Conservation (phyloP, 2,329 filamentous ascomycete species). For the Blastomyces gilchristii region DNA sequence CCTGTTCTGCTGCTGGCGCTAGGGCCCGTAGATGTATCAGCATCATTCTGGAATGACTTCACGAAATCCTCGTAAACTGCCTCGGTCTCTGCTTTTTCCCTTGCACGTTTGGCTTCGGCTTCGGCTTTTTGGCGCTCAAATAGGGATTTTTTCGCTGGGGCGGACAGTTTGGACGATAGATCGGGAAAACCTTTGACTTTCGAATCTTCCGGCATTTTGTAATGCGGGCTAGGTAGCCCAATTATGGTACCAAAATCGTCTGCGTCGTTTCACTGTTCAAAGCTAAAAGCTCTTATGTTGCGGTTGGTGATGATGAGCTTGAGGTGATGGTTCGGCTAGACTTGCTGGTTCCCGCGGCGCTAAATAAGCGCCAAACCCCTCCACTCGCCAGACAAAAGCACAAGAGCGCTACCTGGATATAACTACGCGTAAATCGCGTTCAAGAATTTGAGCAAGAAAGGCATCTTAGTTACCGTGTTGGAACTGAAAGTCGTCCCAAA, state of each 20-base stretch:
- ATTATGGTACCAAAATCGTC: background rate
- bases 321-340: background rate
- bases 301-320: background rate
- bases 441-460: background rate
- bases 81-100: slow-evolving; percentile 77
- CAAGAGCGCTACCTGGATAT: too few relatives aligned
- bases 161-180: slow-evolving; percentile 65
- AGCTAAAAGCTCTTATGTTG: background rate
- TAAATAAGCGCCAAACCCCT: background rate
- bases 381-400: too few relatives aligned
- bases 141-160: slow-evolving; percentile 70
- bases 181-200: slow-evolving; percentile 51
- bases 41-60: slow-evolving; percentile 52
- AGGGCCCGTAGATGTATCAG: slow-evolving; percentile 16
- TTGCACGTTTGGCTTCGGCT: slow-evolving; percentile 73
- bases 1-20: slow-evolving; percentile 17
- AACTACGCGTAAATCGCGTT: too few relatives aligned
- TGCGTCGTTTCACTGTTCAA: background rate
- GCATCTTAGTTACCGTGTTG: background rate
- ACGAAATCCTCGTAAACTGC: slow-evolving; percentile 81
- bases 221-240: background rate
- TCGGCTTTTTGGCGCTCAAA: slow-evolving; percentile 86
- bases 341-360: background rate
- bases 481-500: slow-evolving; percentile 1
- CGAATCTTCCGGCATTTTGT: slow-evolving; percentile 29